phyloP scores from a whole-genome alignment of 2,329 filamentous ascomycete species.

The Botryotinia globosa region DNA sequence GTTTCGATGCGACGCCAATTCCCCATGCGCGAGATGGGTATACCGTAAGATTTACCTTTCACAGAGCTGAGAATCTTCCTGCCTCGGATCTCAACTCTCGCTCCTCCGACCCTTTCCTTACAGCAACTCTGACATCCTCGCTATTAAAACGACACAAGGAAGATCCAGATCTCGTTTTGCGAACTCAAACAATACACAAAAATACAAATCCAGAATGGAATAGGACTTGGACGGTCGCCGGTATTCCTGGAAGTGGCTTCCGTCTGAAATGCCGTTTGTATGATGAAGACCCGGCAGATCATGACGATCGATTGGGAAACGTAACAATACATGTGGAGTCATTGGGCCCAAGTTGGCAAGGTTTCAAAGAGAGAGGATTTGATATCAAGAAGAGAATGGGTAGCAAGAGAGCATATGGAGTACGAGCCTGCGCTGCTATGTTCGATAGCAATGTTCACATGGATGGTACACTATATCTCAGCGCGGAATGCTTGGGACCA shows the following conservation, averaged over 20 bases:
- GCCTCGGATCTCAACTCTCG: slow-evolving; percentile 74
- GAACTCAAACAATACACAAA: slow-evolving; percentile 72
- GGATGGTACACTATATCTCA: slow-evolving; percentile 68
- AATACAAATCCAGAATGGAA: slow-evolving; percentile 78
- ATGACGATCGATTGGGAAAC: slow-evolving; percentile 85
- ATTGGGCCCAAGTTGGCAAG: slow-evolving; percentile 64
- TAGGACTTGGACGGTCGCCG: slow-evolving; percentile 82
- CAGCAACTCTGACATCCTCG: slow-evolving; percentile 66
- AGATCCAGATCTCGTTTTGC: slow-evolving; percentile 70
- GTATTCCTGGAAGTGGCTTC: slow-evolving; percentile 78
- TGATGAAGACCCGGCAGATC: slow-evolving; percentile 84
- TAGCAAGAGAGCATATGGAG: slow-evolving; percentile 80
- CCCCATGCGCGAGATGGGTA: slow-evolving; percentile 73
- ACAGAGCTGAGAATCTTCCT: slow-evolving; percentile 76
- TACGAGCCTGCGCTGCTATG: slow-evolving; percentile 65
- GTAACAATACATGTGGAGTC: slow-evolving; percentile 65
- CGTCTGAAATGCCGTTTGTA: slow-evolving; percentile 81
- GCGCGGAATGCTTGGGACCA: slow-evolving; percentile 72
- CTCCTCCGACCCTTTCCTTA: slow-evolving; percentile 80
- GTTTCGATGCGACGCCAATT: slow-evolving; percentile 76
- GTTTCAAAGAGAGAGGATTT: slow-evolving; percentile 62
- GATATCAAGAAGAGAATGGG: slow-evolving; percentile 79
- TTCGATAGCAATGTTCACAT: slow-evolving; percentile 62
- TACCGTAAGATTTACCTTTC: slow-evolving; percentile 81
- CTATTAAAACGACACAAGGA: slow-evolving; percentile 80